Evolutionary conservation across 805 yeast species (phyloP), one percentile per base, ranked within the genome.

Genomic region (Tetrapisispora nanseiensis): DNA sequence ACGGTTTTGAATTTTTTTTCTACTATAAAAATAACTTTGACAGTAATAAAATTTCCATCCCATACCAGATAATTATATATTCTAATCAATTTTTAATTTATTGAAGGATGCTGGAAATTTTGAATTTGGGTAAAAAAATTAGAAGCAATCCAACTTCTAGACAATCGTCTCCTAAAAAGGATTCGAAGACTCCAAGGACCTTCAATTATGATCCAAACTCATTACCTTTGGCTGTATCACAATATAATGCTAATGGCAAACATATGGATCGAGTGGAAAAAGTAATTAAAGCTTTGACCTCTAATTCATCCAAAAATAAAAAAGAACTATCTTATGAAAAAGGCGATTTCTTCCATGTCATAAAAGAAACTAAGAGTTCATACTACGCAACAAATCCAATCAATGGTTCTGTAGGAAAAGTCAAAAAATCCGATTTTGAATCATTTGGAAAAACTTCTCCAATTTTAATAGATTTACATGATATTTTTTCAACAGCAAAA

Each of bases 331-430:
- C 77, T 23, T 90, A 90, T 60, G 55, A 62, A 33, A 76, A 79
- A 51, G 96, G 96, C 29, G 97, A 90, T 57, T 89, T 89, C 57
- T 86, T 89, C 64, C 86, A 86, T 57, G 92, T 92, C 3, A 69
- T 72, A 27, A 78, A 77, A 21, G 73, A 76, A 41, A 75, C 74
- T 41, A 70, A 74, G 42, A 80, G 76, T 50, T 86, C 94, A 87
- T 86, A 78, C 54, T 87, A 86, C 54, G 97, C 95, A 1, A 77
- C 80, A 40, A 87, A 90, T 59, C 97, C 97, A 13, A 75, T 83
- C 35, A 77, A 82, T 27, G 77, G 82, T 51, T 65, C 72, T 18
- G 71, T 75, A 40, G 98, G 98, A 1, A 75, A 83, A 74, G 97
- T 92, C 1, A 97, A 97, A 3, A 78, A 78, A 32, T 66, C 78